Evolutionary conservation across 352 stramenopile genomes (phyloP).

Genomic region (Lagenidium giganteum): DNA sequence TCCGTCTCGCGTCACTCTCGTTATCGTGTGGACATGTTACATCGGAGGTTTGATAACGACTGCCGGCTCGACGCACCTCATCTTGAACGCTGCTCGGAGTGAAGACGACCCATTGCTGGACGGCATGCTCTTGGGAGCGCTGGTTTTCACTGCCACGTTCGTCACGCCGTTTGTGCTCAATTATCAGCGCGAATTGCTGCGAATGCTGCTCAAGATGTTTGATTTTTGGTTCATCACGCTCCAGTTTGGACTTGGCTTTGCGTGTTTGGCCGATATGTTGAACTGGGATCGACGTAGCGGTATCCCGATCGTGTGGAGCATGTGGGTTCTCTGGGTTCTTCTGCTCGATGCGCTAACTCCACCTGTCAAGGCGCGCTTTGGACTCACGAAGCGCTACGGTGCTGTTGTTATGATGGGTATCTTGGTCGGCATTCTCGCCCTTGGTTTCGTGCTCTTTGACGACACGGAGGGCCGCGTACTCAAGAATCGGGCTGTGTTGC

Average conservation of each 20-base stretch:
- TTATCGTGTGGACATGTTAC: too few relatives aligned
- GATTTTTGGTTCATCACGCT: slow-evolving; percentile 6
- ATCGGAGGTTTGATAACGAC: too few relatives aligned
- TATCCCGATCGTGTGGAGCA: slow-evolving; percentile 5
- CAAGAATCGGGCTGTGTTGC: too few relatives aligned
- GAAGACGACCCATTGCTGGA: too few relatives aligned
- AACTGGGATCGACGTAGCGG: slow-evolving; percentile 12
- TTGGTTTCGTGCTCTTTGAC: slow-evolving; percentile 4
- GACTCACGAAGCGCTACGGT: slow-evolving; percentile 16
- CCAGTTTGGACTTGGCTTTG: slow-evolving; percentile 7
- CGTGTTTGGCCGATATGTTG: slow-evolving; percentile 18
- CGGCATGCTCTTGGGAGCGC: too few relatives aligned
- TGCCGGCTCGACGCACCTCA: too few relatives aligned
- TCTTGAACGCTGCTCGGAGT: too few relatives aligned
- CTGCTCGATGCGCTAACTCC: slow-evolving; percentile 13
- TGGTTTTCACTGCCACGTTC: neutral
- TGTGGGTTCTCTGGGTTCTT: slow-evolving; percentile 20
- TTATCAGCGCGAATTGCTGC: neutral
- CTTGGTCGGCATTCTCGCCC: neutral
- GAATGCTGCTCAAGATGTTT: neutral
- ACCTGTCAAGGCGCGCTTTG: slow-evolving; percentile 4
- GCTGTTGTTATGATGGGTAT: slow-evolving; percentile 6
- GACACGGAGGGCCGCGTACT: neutral
- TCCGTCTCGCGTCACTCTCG: too few relatives aligned
- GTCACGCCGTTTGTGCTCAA: neutral